Evolutionary conservation across 2,329 filamentous ascomycete species (phyloP).

Genomic region (Pyrenochaeta sp.): DNA sequence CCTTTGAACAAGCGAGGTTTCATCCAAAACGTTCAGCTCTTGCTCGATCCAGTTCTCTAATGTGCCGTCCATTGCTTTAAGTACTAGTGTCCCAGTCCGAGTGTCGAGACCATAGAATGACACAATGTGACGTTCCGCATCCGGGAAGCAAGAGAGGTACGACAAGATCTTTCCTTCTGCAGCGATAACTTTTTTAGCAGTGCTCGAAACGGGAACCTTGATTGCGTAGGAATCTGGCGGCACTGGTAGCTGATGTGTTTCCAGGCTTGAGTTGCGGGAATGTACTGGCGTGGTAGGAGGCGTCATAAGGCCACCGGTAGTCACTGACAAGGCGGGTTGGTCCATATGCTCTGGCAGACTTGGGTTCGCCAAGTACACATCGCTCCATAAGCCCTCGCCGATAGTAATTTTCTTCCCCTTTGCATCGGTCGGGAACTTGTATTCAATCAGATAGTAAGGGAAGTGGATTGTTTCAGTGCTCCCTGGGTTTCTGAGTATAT

Average conservation of each 20-base stretch:
- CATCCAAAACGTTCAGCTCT: slow-evolving; percentile 38
- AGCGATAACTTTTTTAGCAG: slow-evolving; percentile 41
- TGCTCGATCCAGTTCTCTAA: slow-evolving; percentile 44
- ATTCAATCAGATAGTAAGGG: slow-evolving; percentile 36
- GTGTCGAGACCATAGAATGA: slow-evolving; percentile 45
- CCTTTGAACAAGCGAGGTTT: slow-evolving; percentile 40
- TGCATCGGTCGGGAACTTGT: slow-evolving; percentile 31
- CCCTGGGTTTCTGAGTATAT: slow-evolving; percentile 26
- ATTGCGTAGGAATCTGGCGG: slow-evolving; percentile 42
- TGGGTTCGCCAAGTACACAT: slow-evolving; percentile 46
- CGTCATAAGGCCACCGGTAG: slow-evolving; percentile 21
- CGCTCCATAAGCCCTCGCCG: slow-evolving; percentile 48
- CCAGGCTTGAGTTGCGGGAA: slow-evolving; percentile 25
- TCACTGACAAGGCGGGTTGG: slow-evolving; percentile 1
- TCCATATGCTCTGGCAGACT: slow-evolving; percentile 21
- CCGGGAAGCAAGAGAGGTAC: slow-evolving; percentile 39
- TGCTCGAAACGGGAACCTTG: slow-evolving; percentile 42
- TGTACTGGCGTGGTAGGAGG: slow-evolving; percentile 41
- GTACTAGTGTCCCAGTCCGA: slow-evolving; percentile 40
- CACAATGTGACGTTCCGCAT: slow-evolving; percentile 35
- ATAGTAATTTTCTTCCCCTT: slow-evolving; percentile 39
- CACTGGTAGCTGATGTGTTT: slow-evolving; percentile 11
- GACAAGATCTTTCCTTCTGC: slow-evolving; percentile 46
- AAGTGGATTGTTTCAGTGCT: slow-evolving; percentile 36
- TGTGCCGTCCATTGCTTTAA: slow-evolving; percentile 44